phyloP scores from a whole-genome alignment of 2,329 filamentous ascomycete genomes.

The Colletotrichum lentis region DNA sequence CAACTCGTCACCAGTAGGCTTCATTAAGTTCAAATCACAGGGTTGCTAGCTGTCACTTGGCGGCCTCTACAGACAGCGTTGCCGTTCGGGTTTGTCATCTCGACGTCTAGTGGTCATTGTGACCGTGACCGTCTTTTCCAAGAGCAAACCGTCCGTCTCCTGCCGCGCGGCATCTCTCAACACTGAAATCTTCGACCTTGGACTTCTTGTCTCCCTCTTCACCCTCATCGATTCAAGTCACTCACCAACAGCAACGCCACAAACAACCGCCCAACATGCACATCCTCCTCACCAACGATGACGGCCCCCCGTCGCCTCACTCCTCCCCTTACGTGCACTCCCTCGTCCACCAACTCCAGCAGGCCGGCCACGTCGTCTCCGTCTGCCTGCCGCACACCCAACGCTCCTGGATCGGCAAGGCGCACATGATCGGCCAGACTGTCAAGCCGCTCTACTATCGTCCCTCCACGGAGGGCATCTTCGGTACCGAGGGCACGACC shows the following conservation, averaged over 20 bases:
- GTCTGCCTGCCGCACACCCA: conserved; percentile 92
- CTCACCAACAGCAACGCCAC: background rate
- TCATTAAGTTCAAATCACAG: background rate
- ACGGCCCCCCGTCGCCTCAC: conserved; percentile 79
- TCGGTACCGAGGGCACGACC: conserved; percentile 68
- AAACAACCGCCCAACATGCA: conserved; percentile 56
- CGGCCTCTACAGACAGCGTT: background rate
- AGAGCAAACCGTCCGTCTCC: background rate
- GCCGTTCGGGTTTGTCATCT: background rate
- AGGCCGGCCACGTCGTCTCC: conserved; percentile 84
- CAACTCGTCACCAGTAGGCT: conserved; percentile 13
- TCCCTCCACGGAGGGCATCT: conserved; percentile 53
- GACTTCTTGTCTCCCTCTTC: background rate
- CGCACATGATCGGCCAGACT: conserved; percentile 90
- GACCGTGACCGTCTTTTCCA: background rate
- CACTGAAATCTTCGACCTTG: conserved; percentile 10
- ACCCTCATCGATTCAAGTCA: background rate
- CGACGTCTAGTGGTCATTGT: conserved; percentile 4
- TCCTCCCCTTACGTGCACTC: conserved; percentile 84
- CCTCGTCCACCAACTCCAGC: conserved; percentile 74
- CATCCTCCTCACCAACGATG: conserved; percentile 77
- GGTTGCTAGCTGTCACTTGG: background rate
- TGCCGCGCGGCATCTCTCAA: conserved; percentile 13
- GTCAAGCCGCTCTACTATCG: conserved; percentile 87
- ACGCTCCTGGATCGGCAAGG: conserved; percentile 98